Evolutionary conservation across 148 eudicot species (phyloP), one percentile per base, ranked within the genome.

Genomic region (Polygonum aviculare): DNA sequence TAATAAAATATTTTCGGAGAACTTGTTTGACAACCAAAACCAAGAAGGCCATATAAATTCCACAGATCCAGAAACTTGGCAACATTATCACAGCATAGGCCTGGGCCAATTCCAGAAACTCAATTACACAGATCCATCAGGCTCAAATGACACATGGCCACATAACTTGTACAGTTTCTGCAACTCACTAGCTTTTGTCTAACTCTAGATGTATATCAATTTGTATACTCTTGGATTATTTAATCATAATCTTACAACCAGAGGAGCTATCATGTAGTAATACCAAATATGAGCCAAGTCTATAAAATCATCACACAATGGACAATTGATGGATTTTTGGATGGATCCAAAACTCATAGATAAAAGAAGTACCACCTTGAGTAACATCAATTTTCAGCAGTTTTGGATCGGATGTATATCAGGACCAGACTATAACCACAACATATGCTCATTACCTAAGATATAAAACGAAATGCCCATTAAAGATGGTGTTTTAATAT

Each of bases 361-460:
- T 67, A 36, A 54, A 67, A 67, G 21, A 7, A 67, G 14, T 36
- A 35, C 71, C 18, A 35, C 1, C 44, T 8, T 65, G 9, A 12
- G 71, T n/a, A 65, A 21, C 19, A 35, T 65, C 19, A 35, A 41
- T 65, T 35, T n/a, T 35, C 41, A 35, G 41, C 40, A 35, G 36
- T 65, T 65, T 19, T 65, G 71, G 12, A 65, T 65, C 41, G 36
- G 71, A 65, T 22, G 71, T 65, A 63, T 31, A 63, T 60, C 67
- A 22, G 35, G 12, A 41, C 70, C n/a, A 33, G 12, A 33, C 8
- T 4, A 65, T 2, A 36, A 5, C 71, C n/a, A 55, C 44, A 2
- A 67, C 38, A 35, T 67, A 36, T 38, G 9, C 45, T 67, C 9
- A 14, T 67, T 35, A 67, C 41, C 44, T 67, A 67, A 1, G 8